Conservation (phyloP, 192 early-diverging fungal genomes). For the Phycomyces blakesleeanus region DNA sequence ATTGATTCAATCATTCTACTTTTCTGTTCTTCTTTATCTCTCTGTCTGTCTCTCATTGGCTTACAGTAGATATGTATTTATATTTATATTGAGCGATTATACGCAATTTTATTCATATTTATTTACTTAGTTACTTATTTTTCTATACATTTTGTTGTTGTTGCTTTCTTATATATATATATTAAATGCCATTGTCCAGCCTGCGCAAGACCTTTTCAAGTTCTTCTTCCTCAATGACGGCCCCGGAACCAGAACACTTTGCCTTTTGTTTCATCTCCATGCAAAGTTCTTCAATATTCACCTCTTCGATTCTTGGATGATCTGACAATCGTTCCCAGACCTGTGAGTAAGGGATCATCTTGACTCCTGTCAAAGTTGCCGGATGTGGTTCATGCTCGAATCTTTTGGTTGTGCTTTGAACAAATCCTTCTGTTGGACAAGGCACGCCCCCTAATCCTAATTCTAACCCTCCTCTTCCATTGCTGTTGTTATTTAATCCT, state of each 20-base stretch:
- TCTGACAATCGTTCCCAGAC: slow-evolving; percentile 55
- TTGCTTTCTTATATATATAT: neutral
- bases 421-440: slow-evolving; percentile 2
- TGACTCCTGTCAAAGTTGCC: slow-evolving; percentile 10
- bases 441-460: neutral
- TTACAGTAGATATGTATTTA: neutral
- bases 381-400: slow-evolving; percentile 19
- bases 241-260: slow-evolving; percentile 54
- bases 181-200: neutral
- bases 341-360: slow-evolving; percentile 40
- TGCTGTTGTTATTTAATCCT: neutral
- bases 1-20: too few species aligned
- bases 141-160: neutral
- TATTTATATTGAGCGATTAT: neutral
- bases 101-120: too few species aligned
- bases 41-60: neutral
- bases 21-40: neutral
- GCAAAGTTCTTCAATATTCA: slow-evolving; percentile 49
- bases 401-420: slow-evolving; percentile 6
- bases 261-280: slow-evolving; percentile 50
- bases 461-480: neutral
- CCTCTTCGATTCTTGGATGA: slow-evolving; percentile 57
- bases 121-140: neutral
- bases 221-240: slow-evolving; percentile 49
- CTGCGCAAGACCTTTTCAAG: slow-evolving; percentile 14